Percentiles rank a stretch among this genome's conserved stretches.
Evolutionary conservation across 768 basidiomycete genomes (phyloP).

Genomic region (Fibroporia radiculosa): DNA sequence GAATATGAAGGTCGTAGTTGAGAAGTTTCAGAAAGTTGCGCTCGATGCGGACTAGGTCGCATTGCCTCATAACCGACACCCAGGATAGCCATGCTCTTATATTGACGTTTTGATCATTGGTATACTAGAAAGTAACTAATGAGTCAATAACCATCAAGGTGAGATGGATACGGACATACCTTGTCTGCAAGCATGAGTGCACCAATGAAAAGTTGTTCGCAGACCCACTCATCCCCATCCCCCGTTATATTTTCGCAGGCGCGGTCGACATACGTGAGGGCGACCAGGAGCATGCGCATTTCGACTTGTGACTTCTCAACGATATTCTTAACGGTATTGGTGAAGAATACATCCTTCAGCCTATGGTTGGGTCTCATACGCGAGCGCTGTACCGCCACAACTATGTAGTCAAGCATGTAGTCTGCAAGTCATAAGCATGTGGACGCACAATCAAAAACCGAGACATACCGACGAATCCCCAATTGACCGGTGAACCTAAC

Average conservation of each 20-base stretch:
- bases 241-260: slow-evolving; percentile 12
- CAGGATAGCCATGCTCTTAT: too few relatives aligned
- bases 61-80: too few relatives aligned
- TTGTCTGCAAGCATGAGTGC: slow-evolving; percentile 35
- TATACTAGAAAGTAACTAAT: too few relatives aligned
- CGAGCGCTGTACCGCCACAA: slow-evolving; percentile 6
- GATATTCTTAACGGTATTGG: slow-evolving; percentile 9
- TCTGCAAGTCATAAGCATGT: slow-evolving; percentile 4
- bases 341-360: slow-evolving; percentile 6
- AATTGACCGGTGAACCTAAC: slow-evolving; percentile 1
- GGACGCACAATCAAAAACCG: background rate
- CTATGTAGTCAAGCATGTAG: slow-evolving; percentile 9
- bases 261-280: slow-evolving; percentile 22
- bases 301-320: slow-evolving; percentile 10
- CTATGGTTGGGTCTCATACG: slow-evolving; percentile 1
- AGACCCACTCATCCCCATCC: slow-evolving; percentile 18
- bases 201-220: slow-evolving; percentile 36
- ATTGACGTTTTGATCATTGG: too few relatives aligned
- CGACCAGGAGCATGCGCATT: slow-evolving; percentile 18
- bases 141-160: too few relatives aligned
- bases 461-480: slow-evolving; percentile 9
- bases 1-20: too few relatives aligned
- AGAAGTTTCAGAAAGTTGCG: too few relatives aligned
- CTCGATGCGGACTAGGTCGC: too few relatives aligned
- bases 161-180: too few relatives aligned